Base-by-base conservation (phyloP, 78 protist genomes). In the Diacronema lutheri region DNA sequence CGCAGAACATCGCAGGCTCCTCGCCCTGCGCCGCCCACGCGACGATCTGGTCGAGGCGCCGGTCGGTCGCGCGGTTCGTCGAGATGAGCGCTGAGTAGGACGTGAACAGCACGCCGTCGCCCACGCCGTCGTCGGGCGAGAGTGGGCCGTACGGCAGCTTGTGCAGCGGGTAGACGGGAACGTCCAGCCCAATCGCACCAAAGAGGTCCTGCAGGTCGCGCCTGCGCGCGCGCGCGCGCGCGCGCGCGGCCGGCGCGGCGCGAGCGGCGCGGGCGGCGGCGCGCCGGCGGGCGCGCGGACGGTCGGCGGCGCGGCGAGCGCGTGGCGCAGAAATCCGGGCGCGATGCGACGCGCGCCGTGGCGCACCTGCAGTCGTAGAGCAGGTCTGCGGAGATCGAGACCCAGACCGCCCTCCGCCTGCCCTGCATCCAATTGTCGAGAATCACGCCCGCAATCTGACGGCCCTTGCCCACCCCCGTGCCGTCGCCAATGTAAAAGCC, bases 401-500 rank as follows among this genome's bases (percentile, higher is more conserved):
- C 16, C 50, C 50, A 44, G 50, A 44, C 7, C 16, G 3, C 16
- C 16, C 50, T 3, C 50, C 3, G 50, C 50, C 26, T 41, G 14
- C 37, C 73, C 44, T 66, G 82, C 31, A 3, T 7, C 11, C 33
- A 6, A 9, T 57, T 46, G 29, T 77, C 83, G 56, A 35, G 10
- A 69, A 77, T 57, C 64, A 57, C 21, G 25, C 35, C 68, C 55
- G 83, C 83, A 5, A 56, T 35, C 62, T 33, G 21, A 11, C 83
- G 83, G 29, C 83, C 83, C 68, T 77, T 77, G 50, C 83, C 83
- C 4, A 77, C 83, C 23, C 83, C 83, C 31, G 83, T 57, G 40
- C 83, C 83, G 46, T 77, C 83, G 38, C 83, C 83, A 21, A 77
- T 31, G 83, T 6, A 77, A 21, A 56, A 77, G 31, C 83, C 83